Evolutionary conservation across 2,329 filamentous ascomycete species (phyloP), one percentile per base, ranked within the genome.

Genomic region (Diaporthe longicolla): DNA sequence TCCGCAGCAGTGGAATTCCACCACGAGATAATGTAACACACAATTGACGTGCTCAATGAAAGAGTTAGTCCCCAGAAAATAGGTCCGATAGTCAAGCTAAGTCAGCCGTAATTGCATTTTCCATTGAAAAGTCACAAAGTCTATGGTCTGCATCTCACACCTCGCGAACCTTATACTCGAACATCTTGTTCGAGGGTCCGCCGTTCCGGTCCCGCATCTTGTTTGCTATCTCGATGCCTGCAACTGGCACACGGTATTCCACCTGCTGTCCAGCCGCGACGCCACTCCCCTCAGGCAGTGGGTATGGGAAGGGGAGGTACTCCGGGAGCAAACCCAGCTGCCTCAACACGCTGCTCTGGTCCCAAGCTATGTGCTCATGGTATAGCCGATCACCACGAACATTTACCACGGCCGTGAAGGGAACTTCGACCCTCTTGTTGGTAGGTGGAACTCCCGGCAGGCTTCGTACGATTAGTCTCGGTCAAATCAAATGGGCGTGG

Each of bases 291-390:
- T 82, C 83, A 0, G 85, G 82, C 0, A 91, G 76, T 0, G 85
- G 76, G 78, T 92, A 89, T 0, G 91, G 91, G 74, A 91, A 93
- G 0, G 89, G 88, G 0, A 94, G 84, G 75, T 90, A 93, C 73
- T 93, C 87, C 0, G 91, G 91, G 68, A 94, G 79, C 26, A 93
- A 79, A 0, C 90, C 92, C 1, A 92, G 80, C 79, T 94, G 92
- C 9, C 85, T 81, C 13, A 94, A 82, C 1, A 89, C 87, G 0
- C 89, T 92, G 0, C 85, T 89, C 79, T 93, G 91, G 74, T 94
- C 92, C 92, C 92, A 94, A 19, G 87, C 84, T 57, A 94, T 93
- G 77, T 94, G 92, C 79, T 94, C 92, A 76, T 93, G 91, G 76
- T 90, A 93, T 0, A 94, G 82, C 0, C 91, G 84, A 78, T 93